Conservation (phyloP, 208 protist species). For the Trypanosoma lewisi region DNA sequence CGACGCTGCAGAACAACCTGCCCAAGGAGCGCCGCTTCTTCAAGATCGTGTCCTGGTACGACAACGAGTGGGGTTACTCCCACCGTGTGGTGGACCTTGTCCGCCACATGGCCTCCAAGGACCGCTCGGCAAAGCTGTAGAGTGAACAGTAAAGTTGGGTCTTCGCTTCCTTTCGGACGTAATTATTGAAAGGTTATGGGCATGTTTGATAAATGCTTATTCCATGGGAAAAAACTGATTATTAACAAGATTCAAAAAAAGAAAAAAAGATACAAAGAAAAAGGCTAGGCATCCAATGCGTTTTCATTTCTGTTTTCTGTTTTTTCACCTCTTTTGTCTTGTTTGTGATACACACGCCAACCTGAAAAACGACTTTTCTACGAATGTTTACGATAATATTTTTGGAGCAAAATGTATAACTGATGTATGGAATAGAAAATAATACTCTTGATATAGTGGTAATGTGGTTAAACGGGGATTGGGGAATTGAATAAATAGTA, state of each 20-base stretch:
- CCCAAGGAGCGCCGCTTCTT: slow-evolving; percentile 93
- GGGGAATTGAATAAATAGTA: background rate
- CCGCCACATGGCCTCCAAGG: slow-evolving; percentile 67
- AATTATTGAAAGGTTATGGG: background rate
- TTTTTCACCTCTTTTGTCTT: too few species aligned
- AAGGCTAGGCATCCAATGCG: background rate
- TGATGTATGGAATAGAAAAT: too few species aligned
- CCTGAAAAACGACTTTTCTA: too few species aligned
- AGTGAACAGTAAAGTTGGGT: background rate
- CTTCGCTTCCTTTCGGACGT: background rate
- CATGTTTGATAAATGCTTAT: background rate
- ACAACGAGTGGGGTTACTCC: slow-evolving; percentile 99
- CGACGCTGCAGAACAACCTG: slow-evolving; percentile 95
- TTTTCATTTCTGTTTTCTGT: background rate
- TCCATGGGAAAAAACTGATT: background rate
- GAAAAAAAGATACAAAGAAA: background rate
- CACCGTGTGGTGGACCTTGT: slow-evolving; percentile 98
- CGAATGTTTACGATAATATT: too few species aligned
- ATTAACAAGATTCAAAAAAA: background rate
- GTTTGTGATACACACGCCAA: too few species aligned
- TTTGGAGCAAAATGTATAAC: too few species aligned
- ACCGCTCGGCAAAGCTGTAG: slow-evolving; percentile 63
- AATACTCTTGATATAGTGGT: too few species aligned
- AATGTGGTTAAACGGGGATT: too few species aligned
- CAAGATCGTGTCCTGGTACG: slow-evolving; percentile 99